Base-by-base conservation (phyloP, 768 basidiomycete species). In the Lactifluus rugatus region DNA sequence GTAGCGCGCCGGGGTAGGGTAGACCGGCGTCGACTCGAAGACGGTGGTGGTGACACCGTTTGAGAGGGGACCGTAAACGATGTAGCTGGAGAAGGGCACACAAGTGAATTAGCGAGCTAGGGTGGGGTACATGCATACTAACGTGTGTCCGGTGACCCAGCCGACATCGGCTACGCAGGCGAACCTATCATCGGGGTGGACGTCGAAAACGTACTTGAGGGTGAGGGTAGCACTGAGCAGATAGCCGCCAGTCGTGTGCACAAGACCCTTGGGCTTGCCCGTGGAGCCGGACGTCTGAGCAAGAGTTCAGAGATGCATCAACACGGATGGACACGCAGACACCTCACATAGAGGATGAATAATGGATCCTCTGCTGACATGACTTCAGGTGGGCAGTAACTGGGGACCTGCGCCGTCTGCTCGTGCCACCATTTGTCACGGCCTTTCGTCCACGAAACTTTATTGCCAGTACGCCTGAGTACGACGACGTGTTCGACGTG, bases 91-190 rank as follows among this genome's bases (percentile, higher is more conserved):
- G 34, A 23, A 21, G 41, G 10, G 39, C 19, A 17, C 41, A 6
- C 32, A 34, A 37, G 11, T 32, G 52, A 48, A 9, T 13, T 23
- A 26, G 28, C n/a, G 21, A 17, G 14, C 19, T 23, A 31, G 19
- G n/a, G 32, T n/a, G 9, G 3, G 5, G 2, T 5, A 28, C 5
- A n/a, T 16, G 8, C 19, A 19, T 31, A 67, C 71, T 65, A 58
- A 89, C 74, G 89, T 89, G 74, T 96, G 93, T 17, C 94, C 94
- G 2, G 95, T 98, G 75, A 98, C 95, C 95, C 95, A 98, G 66
- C 95, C 95, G 52, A 99, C 80, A 68, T 99, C 95, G 57, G 95
- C 95, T 94, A 97, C 93, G 77, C 95, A 98, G 1, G 86, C 96
- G 70, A 94, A 97, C 64, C 80, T 84, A 75, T 97, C 95, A 59